Conservation (phyloP, 306 rosid genomes). For the Lotus japonicus region DNA sequence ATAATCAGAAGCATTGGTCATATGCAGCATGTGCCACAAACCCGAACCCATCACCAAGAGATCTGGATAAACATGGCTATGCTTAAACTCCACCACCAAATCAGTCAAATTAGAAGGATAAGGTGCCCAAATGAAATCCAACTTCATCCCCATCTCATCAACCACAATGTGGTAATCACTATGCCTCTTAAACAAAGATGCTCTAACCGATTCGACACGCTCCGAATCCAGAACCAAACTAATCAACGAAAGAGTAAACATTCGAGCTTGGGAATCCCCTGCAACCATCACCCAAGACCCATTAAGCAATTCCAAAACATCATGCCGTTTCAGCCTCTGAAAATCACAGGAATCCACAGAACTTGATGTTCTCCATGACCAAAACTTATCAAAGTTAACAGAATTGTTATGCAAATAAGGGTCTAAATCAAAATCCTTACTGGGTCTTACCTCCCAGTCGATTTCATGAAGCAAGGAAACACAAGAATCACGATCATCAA, state of each 20-base stretch:
- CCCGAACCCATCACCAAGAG: constrained; percentile 79
- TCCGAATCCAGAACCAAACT: constrained; percentile 50
- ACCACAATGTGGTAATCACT: constrained; percentile 61
- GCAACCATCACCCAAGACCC: constrained; percentile 90
- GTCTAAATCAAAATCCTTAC: constrained; percentile 22
- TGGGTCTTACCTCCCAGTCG: constrained; percentile 49
- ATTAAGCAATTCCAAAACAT: constrained; percentile 70
- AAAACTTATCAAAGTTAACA: no score
- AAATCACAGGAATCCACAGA: constrained; percentile 52
- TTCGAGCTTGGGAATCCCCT: constrained; percentile 86
- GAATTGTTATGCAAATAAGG: no score
- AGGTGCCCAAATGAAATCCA: constrained; percentile 93
- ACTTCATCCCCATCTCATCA: constrained; percentile 55
- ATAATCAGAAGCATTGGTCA: constrained; percentile 58
- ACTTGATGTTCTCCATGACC: constrained; percentile 55
- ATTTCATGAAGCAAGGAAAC: constrained; percentile 66
- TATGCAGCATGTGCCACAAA: constrained; percentile 81
- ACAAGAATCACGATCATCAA: constrained; percentile 69
- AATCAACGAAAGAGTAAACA: constrained; percentile 48
- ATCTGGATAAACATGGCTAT: constrained; percentile 61
- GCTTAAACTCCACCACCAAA: constrained; percentile 41
- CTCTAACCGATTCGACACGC: constrained; percentile 33
- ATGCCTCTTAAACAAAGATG: constrained; percentile 62
- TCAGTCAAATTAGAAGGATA: constrained; percentile 53
- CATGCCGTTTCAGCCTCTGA: constrained; percentile 43